These are phyloP conservation scores for Tagetes erecta DNA, from an alignment of 129 eudicot species.

Conservation along the genomic window DNA sequence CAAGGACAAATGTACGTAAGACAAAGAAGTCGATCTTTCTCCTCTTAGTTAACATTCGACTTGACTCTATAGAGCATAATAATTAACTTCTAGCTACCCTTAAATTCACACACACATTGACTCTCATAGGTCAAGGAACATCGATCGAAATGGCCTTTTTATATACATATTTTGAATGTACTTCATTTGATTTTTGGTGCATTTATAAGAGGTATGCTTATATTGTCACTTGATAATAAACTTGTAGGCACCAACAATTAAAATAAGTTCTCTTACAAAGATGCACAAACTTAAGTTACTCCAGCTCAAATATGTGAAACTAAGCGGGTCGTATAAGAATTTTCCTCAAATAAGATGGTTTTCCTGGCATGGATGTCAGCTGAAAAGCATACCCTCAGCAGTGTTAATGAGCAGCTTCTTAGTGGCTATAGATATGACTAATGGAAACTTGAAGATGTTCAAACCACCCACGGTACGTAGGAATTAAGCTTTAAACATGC, in stretches of 20 bases:
- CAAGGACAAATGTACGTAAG: not conserved
- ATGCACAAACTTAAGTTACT: conserved; percentile 34
- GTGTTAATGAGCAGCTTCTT: conserved; percentile 31
- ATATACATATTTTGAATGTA: too few species aligned
- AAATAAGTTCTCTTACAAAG: conserved; percentile 21
- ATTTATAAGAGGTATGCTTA: not conserved
- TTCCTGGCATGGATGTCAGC: conserved; percentile 36
- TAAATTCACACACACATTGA: too few species aligned
- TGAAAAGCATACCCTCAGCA: conserved; percentile 12
- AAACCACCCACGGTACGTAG: conserved; percentile 32
- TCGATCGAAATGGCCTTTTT: too few species aligned
- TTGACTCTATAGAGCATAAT: too few species aligned
- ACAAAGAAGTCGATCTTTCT: too few species aligned
- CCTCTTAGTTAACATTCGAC: too few species aligned
- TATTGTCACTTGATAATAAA: not conserved
- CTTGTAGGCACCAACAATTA: conserved; percentile 11
- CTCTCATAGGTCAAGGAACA: too few species aligned
- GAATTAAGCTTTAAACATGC: not conserved
- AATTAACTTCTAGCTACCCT: too few species aligned
- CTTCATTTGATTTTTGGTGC: too few species aligned
- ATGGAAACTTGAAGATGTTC: conserved; percentile 29
- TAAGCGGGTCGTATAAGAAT: conserved; percentile 26
- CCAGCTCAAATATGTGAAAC: conserved; percentile 27
- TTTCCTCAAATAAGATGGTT: conserved; percentile 36
- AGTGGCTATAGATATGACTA: conserved; percentile 34